These are phyloP conservation scores for Camellia sinensis DNA, from an alignment of 148 eudicot genomes.

Conservation along the genomic window DNA sequence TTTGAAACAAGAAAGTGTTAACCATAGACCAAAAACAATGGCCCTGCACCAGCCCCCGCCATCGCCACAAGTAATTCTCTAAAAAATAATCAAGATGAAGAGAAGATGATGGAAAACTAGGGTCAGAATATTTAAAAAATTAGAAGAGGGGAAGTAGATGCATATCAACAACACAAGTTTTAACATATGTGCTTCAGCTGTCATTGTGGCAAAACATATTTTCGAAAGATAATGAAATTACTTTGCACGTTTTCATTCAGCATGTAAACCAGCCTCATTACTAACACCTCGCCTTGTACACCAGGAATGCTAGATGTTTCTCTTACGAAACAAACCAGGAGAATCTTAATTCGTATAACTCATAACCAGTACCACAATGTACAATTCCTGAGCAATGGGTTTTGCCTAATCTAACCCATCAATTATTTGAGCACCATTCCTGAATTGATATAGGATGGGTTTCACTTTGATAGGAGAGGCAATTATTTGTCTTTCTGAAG, in stretches of 20 bases:
- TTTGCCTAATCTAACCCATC: neutral
- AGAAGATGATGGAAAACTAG: neutral
- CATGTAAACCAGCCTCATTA: neutral
- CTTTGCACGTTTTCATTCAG: too few relatives aligned
- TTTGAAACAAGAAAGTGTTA: neutral
- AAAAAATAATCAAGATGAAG: neutral
- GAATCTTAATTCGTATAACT: neutral
- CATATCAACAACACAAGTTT: neutral
- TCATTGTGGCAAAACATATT: neutral
- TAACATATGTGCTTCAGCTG: neutral
- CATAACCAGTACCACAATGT: neutral
- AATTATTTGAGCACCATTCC: neutral
- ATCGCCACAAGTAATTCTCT: neutral
- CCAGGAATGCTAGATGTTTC: neutral
- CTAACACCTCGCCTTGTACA: neutral
- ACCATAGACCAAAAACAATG: neutral
- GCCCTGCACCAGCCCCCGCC: too few relatives aligned
- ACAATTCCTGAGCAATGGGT: neutral
- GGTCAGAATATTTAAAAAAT: neutral
- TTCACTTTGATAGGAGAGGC: neutral
- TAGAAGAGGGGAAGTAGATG: neutral
- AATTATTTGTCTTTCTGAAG: neutral
- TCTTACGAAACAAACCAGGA: neutral
- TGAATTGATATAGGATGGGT: neutral
- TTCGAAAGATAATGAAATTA: neutral